Percentiles rank a stretch among this genome's conserved stretches.
phyloP scores from a whole-genome alignment of 164 flowering plant species.

The Dillenia suffruticosa region DNA sequence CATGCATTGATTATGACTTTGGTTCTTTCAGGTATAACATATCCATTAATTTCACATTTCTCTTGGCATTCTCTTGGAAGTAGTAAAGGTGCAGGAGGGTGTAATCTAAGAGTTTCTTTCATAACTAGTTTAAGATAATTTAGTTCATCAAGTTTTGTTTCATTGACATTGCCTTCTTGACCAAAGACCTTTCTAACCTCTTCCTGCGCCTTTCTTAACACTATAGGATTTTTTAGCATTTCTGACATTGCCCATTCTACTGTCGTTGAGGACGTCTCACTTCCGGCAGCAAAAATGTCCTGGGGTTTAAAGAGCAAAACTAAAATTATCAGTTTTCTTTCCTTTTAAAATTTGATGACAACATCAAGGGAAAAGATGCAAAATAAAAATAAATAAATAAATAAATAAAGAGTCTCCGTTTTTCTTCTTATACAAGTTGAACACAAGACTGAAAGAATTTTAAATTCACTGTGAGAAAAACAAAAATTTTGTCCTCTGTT shows the following conservation, averaged over 20 bases:
- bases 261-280: slow-evolving; percentile 25
- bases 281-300: slow-evolving; percentile 31
- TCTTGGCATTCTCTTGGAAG: slow-evolving; percentile 27
- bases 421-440: no score
- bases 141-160: slow-evolving; percentile 14
- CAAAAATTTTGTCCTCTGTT: no score
- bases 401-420: no score
- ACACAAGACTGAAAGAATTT: no score
- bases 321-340: not conserved
- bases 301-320: not conserved
- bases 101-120: slow-evolving; percentile 29
- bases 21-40: slow-evolving; percentile 19
- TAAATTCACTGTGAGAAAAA: no score
- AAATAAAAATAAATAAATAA: no score
- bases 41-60: slow-evolving; percentile 22
- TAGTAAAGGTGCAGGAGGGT: slow-evolving; percentile 24
- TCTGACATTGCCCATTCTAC: slow-evolving; percentile 37
- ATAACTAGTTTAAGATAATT: slow-evolving; percentile 16
- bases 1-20: slow-evolving; percentile 28
- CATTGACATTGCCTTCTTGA: slow-evolving; percentile 13
- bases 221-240: slow-evolving; percentile 23
- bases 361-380: no score
- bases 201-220: slow-evolving; percentile 24
- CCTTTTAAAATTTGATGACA: not conserved
- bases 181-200: slow-evolving; percentile 28